Percentiles rank a stretch among this genome's conserved stretches.
Conservation (phyloP, 2,329 filamentous ascomycete species). For the Anthostomella pinea region DNA sequence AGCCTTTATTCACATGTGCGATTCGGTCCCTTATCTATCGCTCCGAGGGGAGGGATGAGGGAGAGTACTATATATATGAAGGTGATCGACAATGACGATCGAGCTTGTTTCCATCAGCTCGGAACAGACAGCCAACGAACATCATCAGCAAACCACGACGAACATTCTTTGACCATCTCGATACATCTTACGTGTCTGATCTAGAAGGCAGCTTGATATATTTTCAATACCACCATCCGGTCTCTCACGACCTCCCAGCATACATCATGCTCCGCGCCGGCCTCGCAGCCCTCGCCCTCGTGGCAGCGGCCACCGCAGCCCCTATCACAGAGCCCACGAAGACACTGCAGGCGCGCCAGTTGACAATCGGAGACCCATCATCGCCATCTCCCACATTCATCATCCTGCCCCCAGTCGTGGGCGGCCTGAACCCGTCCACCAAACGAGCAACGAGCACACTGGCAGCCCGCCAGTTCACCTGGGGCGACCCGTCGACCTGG, state of each 20-base stretch:
- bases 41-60: conserved; percentile 11
- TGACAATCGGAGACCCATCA: conserved; percentile 21
- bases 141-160: conserved; percentile 3
- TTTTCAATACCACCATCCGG: background rate
- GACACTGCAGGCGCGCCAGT: conserved; percentile 20
- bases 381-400: conserved; percentile 16
- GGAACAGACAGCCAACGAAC: background rate
- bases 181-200: background rate
- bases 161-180: background rate
- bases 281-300: conserved; percentile 26
- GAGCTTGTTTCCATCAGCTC: background rate
- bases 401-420: conserved; percentile 22
- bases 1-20: conserved; percentile 12
- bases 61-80: conserved; percentile 17
- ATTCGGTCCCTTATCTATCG: conserved; percentile 20
- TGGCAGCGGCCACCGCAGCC: conserved; percentile 25
- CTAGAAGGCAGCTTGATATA: background rate
- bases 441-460: conserved; percentile 12
- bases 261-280: conserved; percentile 24
- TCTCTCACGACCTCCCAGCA: background rate
- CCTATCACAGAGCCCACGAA: conserved; percentile 26
- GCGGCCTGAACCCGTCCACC: conserved; percentile 22
- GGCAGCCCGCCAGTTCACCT: conserved; percentile 13
- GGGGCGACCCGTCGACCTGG: conserved; percentile 15
- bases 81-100: conserved; percentile 12